phyloP scores from a whole-genome alignment of 2,329 filamentous ascomycete species.

The Aspergillus chevalieri region DNA sequence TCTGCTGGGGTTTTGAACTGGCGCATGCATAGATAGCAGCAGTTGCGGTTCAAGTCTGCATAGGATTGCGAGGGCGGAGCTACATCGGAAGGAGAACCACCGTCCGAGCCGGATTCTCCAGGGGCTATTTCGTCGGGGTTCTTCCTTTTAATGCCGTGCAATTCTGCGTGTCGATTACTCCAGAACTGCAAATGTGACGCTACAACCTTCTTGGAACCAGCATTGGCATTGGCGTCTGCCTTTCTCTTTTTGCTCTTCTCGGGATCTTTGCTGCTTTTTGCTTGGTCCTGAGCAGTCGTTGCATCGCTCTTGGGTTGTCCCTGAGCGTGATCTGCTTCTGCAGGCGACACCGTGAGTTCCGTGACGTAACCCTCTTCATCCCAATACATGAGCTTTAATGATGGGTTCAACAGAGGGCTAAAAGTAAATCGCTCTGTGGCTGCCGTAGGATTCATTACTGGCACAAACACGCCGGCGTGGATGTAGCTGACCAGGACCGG shows the following conservation, averaged over 20 bases:
- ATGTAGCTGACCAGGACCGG: conserved; percentile 68
- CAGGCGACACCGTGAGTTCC: conserved; percentile 54
- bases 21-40: conserved; percentile 58
- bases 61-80: conserved; percentile 51
- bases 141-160: conserved; percentile 48
- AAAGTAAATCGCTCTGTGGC: conserved; percentile 62
- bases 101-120: conserved; percentile 7
- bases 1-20: conserved; percentile 52
- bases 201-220: conserved; percentile 43
- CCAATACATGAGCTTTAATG: conserved; percentile 67
- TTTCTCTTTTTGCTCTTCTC: conserved; percentile 45
- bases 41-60: conserved; percentile 52
- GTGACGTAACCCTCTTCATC: conserved; percentile 67
- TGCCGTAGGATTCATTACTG: conserved; percentile 56
- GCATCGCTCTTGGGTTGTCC: conserved; percentile 17
- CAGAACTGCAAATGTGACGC: conserved; percentile 65
- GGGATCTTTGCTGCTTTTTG: conserved; percentile 32
- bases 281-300: conserved; percentile 14
- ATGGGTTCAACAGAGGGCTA: conserved; percentile 61
- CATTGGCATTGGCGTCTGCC: conserved; percentile 33
- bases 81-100: conserved; percentile 21
- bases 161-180: conserved; percentile 63
- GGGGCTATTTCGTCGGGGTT: conserved; percentile 20
- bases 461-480: conserved; percentile 78
- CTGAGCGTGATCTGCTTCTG: conserved; percentile 35